These are phyloP conservation scores for Kandelia obovata DNA, from an alignment of 345 rosid genomes.

Conservation along the genomic window DNA sequence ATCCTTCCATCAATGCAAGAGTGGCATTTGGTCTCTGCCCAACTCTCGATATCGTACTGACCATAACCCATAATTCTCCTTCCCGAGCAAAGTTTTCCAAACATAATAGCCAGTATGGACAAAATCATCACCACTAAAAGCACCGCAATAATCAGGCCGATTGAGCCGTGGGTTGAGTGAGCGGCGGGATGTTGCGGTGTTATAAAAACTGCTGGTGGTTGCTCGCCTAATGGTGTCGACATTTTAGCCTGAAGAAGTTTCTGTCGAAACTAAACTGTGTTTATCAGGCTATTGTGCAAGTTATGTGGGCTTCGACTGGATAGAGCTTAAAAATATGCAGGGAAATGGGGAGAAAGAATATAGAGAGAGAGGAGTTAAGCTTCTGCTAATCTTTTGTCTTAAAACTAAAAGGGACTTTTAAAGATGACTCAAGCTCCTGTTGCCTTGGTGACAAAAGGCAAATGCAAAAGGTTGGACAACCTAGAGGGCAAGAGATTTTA, in stretches of 20 bases:
- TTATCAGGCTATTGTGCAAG: not conserved
- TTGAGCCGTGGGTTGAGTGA: constrained; percentile 31
- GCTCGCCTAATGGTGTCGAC: constrained; percentile 43
- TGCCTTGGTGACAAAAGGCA: too few species aligned
- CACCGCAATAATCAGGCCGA: constrained; percentile 56
- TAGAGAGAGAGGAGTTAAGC: too few species aligned
- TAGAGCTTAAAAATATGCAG: too few species aligned
- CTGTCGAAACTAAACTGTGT: not conserved
- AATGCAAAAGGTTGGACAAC: too few species aligned
- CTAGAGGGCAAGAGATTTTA: too few species aligned
- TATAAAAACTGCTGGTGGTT: constrained; percentile 37
- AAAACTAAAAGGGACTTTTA: too few species aligned
- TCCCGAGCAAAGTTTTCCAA: constrained; percentile 73
- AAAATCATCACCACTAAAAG: constrained; percentile 44
- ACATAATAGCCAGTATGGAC: constrained; percentile 45
- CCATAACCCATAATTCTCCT: constrained; percentile 56
- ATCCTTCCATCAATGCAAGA: constrained; percentile 78
- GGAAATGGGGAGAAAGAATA: too few species aligned
- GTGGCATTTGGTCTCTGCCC: constrained; percentile 62
- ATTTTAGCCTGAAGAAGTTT: constrained; percentile 14
- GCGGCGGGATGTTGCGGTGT: constrained; percentile 31
- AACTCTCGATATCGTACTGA: constrained; percentile 62
- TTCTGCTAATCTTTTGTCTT: too few species aligned
- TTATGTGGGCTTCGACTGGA: not conserved
- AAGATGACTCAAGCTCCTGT: too few species aligned